Base-by-base conservation (phyloP, 495 filamentous ascomycete genomes). In the Aspergillus nanangensis region DNA sequence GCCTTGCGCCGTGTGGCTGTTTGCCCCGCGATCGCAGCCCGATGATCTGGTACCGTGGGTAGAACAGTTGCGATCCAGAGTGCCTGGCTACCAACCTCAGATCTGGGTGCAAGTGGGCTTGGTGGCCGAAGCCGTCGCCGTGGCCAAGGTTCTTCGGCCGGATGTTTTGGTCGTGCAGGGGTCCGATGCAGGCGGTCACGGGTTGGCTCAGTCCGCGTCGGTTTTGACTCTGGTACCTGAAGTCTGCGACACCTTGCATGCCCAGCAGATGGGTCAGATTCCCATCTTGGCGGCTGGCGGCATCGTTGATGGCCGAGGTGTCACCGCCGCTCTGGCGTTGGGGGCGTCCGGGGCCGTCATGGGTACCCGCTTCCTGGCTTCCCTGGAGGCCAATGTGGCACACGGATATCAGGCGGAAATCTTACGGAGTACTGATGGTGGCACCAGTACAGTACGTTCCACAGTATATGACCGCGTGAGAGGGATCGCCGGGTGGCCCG, bases 71-170 rank as follows among this genome's bases (percentile, higher is more conserved):
- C 62, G 75, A 13, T 59, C 52, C 20, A 64, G 56, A 1, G 71
- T 62, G 5, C 47, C 52, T 20, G 51, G 46, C n/a, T n/a, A n/a
- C 8, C 25, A 54, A 19, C 78, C 76, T 7, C 75, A 72, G 50
- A 70, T 86, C 44, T 90, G 84, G 81, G 62, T 88, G 9, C 86
- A 90, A 55, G 61, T 88, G 36, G 79, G 84, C n/a, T 80, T 77
- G 13, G 72, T 88, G 4, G 42, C 43, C 0, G 80, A 81, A 45
- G 80, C 82, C 0, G 14, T 79, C 0, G 66, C 69, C 11, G 70
- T 70, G 1, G 67, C 57, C 5, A 52, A 54, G 17, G 47, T 44
- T 4, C 57, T 64, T 13, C 22, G 36, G 5, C 81, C 82, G 1
- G 83, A 88, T 55, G 82, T 81, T 5, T 50, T 91, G 1, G 83